These are phyloP conservation scores for Botryosphaeria dothidea DNA, from an alignment of 2,329 filamentous ascomycete species.

Conservation along the genomic window DNA sequence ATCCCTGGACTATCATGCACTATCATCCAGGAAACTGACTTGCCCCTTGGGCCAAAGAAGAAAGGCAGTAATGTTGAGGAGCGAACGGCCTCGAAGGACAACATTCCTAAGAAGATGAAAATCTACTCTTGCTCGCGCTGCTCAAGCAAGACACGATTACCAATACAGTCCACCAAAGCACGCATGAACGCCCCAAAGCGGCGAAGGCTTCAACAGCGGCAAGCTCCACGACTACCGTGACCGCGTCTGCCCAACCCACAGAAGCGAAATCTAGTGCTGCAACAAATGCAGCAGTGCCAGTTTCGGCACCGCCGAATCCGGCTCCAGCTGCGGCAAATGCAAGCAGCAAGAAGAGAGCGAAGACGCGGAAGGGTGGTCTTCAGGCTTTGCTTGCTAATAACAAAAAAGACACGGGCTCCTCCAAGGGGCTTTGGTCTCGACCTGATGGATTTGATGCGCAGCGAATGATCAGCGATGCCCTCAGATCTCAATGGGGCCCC, in stretches of 20 bases:
- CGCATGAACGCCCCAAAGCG: slow-evolving; percentile 25
- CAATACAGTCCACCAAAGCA: slow-evolving; percentile 26
- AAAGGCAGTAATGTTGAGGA: not conserved
- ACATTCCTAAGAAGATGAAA: slow-evolving; percentile 22
- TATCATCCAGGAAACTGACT: slow-evolving; percentile 22
- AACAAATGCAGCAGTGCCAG: not conserved
- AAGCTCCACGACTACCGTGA: not conserved
- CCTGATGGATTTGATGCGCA: slow-evolving; percentile 57
- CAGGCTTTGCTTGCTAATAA: slow-evolving; percentile 55
- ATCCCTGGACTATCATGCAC: slow-evolving; percentile 39
- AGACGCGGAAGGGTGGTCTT: slow-evolving; percentile 55
- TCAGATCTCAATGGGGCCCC: not conserved
- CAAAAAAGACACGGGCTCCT: slow-evolving; percentile 34
- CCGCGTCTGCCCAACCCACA: not conserved
- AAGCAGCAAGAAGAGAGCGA: slow-evolving; percentile 57
- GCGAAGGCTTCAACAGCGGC: slow-evolving; percentile 15
- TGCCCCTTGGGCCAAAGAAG: not conserved
- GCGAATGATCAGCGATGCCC: slow-evolving; percentile 19
- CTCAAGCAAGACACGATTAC: slow-evolving; percentile 29
- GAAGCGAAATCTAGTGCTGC: not conserved
- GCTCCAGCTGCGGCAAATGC: slow-evolving; percentile 38
- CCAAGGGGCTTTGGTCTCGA: slow-evolving; percentile 44
- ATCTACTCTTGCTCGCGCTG: slow-evolving; percentile 35
- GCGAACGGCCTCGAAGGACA: not conserved
- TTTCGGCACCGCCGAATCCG: not conserved